These are phyloP conservation scores for Teratosphaeriaceae sp. DNA, from an alignment of 2,329 filamentous ascomycete species.

Conservation along the genomic window DNA sequence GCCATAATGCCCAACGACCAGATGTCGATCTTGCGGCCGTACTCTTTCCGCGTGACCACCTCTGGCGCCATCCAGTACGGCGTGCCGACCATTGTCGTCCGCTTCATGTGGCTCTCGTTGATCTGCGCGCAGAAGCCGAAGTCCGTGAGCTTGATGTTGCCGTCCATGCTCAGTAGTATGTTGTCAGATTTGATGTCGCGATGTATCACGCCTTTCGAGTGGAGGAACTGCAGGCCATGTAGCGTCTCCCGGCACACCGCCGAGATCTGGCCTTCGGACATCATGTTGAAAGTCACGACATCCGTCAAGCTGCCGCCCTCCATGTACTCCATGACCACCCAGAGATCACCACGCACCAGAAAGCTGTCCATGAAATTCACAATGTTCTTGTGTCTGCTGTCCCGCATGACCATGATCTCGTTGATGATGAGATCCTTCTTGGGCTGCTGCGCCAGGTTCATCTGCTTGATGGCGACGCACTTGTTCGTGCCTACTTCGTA, in stretches of 20 bases:
- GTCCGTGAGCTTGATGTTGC: constrained; percentile 96
- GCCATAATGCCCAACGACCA: constrained; percentile 99
- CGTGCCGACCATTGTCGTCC: constrained; percentile 97
- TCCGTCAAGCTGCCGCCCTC: constrained; percentile 96
- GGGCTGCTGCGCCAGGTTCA: constrained; percentile 97
- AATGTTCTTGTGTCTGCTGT: constrained; percentile 96
- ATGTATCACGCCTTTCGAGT: constrained; percentile 97
- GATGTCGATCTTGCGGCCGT: constrained; percentile 96
- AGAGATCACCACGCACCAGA: constrained; percentile 80
- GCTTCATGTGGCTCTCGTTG: constrained; percentile 93
- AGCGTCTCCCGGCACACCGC: constrained; percentile 92
- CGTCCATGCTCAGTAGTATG: constrained; percentile 85
- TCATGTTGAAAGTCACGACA: constrained; percentile 98
- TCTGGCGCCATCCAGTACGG: constrained; percentile 99
- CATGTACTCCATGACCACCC: constrained; percentile 99
- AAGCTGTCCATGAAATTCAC: constrained; percentile 99
- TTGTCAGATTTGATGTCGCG: constrained; percentile 99
- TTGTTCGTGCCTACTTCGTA: constrained; percentile 78
- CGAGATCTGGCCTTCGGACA: constrained; percentile 96
- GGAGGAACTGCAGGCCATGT: constrained; percentile 85
- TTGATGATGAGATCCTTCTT: constrained; percentile 99
- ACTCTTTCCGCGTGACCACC: constrained; percentile 94
- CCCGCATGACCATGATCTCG: constrained; percentile 98
- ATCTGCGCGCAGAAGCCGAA: constrained; percentile 99
- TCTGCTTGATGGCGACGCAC: constrained; percentile 97